Percentiles rank a stretch among this genome's conserved stretches.
phyloP scores from a whole-genome alignment of 2,329 filamentous ascomycete species.

The Exophiala calicioides region DNA sequence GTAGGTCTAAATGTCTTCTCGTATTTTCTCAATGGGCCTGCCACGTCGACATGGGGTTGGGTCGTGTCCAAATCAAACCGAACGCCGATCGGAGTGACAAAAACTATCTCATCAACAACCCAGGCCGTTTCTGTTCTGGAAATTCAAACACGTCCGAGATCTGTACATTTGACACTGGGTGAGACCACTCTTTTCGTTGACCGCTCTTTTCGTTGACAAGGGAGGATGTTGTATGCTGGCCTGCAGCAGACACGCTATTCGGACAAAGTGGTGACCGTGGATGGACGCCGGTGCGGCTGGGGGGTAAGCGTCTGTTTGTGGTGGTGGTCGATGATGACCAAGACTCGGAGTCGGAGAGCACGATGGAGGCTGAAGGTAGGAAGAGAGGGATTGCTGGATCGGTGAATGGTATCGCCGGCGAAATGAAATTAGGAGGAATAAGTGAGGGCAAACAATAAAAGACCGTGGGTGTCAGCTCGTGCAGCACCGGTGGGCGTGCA shows the following conservation, averaged over 20 bases:
- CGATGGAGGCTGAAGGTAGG: constrained; percentile 2
- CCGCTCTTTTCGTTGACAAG: constrained; percentile 7
- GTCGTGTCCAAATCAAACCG: constrained; percentile 10
- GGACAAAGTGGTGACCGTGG: constrained; percentile 3
- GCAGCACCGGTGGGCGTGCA: constrained; percentile 7
- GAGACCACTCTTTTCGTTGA: background rate
- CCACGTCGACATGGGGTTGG: constrained; percentile 17
- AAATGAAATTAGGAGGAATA: background rate
- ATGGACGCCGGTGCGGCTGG: background rate
- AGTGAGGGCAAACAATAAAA: constrained; percentile 15
- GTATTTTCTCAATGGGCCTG: constrained; percentile 11
- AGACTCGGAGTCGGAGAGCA: no score
- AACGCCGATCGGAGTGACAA: constrained; percentile 4
- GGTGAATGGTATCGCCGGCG: background rate
- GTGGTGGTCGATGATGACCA: no score
- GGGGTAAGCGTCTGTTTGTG: background rate
- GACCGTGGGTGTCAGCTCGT: constrained; percentile 23
- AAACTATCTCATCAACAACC: constrained; percentile 18
- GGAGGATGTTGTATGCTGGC: constrained; percentile 14
- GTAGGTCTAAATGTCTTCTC: constrained; percentile 9
- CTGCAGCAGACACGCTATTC: constrained; percentile 19
- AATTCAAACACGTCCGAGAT: constrained; percentile 8
- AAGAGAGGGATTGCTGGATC: background rate
- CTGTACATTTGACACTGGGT: constrained; percentile 12
- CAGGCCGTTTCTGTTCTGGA: constrained; percentile 4